These are phyloP conservation scores for Globisporangium paddicum DNA, from an alignment of 352 stramenopile species.

Conservation along the genomic window DNA sequence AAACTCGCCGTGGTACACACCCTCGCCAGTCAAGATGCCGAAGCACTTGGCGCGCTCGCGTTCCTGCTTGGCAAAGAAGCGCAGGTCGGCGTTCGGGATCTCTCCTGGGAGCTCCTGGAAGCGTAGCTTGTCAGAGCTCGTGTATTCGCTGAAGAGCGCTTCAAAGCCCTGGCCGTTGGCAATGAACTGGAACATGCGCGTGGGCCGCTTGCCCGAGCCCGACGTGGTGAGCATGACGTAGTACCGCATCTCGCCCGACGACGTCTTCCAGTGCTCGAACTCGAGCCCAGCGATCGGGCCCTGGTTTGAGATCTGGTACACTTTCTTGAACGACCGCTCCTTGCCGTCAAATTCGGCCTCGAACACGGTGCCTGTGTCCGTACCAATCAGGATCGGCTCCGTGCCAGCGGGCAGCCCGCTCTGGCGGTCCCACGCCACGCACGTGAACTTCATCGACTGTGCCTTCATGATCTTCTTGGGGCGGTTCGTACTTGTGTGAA, in stretches of 20 bases:
- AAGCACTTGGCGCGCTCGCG: constrained; percentile 85
- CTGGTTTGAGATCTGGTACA: constrained; percentile 89
- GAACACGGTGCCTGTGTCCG: constrained; percentile 70
- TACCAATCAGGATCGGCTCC: constrained; percentile 75
- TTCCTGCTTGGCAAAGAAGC: constrained; percentile 75
- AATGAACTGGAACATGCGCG: constrained; percentile 91
- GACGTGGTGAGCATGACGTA: constrained; percentile 86
- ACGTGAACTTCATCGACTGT: constrained; percentile 67
- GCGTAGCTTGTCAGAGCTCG: constrained; percentile 67
- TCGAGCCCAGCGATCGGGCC: constrained; percentile 73
- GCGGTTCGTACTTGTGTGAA: constrained; percentile 66
- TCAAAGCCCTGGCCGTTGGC: constrained; percentile 66
- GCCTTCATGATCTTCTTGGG: constrained; percentile 87
- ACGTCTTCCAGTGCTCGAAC: constrained; percentile 75
- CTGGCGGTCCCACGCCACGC: constrained; percentile 82
- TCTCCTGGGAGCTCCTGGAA: constrained; percentile 91
- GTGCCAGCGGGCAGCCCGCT: constrained; percentile 50
- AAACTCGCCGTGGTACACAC: constrained; percentile 89
- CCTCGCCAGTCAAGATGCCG: constrained; percentile 87
- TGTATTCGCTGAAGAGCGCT: constrained; percentile 82
- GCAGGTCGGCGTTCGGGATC: constrained; percentile 69
- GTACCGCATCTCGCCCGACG: constrained; percentile 49
- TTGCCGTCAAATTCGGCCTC: constrained; percentile 86
- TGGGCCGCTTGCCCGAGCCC: constrained; percentile 79
- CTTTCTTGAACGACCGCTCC: constrained; percentile 82